Conservation (phyloP, 2,329 filamentous ascomycete species). For the Pseudogymnoascus sp. region DNA sequence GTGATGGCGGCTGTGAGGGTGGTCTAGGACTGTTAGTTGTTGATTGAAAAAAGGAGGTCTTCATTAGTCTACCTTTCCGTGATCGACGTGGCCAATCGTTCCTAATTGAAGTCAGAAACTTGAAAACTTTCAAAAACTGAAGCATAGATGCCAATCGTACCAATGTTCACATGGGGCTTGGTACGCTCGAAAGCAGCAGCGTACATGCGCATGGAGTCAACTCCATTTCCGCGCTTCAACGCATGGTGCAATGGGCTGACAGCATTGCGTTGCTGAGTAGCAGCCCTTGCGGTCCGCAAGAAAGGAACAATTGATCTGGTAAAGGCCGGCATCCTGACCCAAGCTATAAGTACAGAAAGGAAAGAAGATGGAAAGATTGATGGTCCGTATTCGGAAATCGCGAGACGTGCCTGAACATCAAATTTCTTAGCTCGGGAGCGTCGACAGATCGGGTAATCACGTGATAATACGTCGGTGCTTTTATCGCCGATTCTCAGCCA, state of each 20-base stretch:
- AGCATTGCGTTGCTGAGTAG: slow-evolving; percentile 61
- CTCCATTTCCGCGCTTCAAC: slow-evolving; percentile 55
- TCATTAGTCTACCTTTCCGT: slow-evolving; percentile 72
- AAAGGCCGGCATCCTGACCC: slow-evolving; percentile 68
- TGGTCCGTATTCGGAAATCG: slow-evolving; percentile 7
- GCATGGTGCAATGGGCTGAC: slow-evolving; percentile 72
- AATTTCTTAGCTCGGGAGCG: slow-evolving; percentile 11
- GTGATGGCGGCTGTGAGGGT: slow-evolving; percentile 98
- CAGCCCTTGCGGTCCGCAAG: slow-evolving; percentile 72
- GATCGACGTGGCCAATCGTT: slow-evolving; percentile 99
- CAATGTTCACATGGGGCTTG: slow-evolving; percentile 98
- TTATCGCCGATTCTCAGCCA: background rate
- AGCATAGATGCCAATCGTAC: slow-evolving; percentile 41
- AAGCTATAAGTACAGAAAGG: slow-evolving; percentile 15
- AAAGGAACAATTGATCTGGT: slow-evolving; percentile 73
- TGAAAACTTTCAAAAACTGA: slow-evolving; percentile 12
- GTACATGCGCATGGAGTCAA: slow-evolving; percentile 60
- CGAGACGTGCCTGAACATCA: slow-evolving; percentile 8
- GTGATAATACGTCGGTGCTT: background rate
- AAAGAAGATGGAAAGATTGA: slow-evolving; percentile 15
- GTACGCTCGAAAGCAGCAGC: slow-evolving; percentile 69
- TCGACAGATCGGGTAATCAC: slow-evolving; percentile 3
- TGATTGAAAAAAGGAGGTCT: slow-evolving; percentile 15
- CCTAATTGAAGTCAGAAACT: slow-evolving; percentile 41
- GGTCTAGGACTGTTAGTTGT: slow-evolving; percentile 53